phyloP scores from a whole-genome alignment of 2,329 filamentous ascomycete species.

The Sclerotinia minor region DNA sequence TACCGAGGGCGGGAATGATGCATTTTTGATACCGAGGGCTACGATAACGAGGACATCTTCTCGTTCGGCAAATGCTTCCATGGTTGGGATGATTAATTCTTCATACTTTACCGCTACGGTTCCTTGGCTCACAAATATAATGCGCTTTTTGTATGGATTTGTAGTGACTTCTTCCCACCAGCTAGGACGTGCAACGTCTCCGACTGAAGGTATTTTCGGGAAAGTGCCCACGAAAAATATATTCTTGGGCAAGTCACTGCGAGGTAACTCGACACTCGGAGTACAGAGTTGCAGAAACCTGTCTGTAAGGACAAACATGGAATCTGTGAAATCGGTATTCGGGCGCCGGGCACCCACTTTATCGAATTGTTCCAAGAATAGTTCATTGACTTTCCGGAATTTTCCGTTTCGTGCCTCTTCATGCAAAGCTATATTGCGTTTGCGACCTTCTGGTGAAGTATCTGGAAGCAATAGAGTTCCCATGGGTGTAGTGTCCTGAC shows the following conservation, averaged over 20 bases:
- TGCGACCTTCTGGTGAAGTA: conserved; percentile 42
- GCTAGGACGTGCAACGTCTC: conserved; percentile 36
- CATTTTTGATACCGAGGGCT: conserved; percentile 35
- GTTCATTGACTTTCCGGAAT: neutral
- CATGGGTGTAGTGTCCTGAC: conserved; percentile 45
- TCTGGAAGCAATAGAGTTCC: conserved; percentile 45
- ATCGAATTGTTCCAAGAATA: conserved; percentile 28
- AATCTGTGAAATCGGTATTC: conserved; percentile 33
- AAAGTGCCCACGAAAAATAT: neutral
- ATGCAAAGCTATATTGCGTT: conserved; percentile 40
- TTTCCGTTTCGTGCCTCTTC: conserved; percentile 21
- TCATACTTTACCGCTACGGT: conserved; percentile 39
- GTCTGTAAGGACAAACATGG: conserved; percentile 12
- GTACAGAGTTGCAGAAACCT: conserved; percentile 9
- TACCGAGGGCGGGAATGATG: conserved; percentile 37
- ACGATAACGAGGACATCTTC: conserved; percentile 42
- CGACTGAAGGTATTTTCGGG: neutral
- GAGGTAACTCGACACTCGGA: neutral
- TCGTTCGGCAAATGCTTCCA: conserved; percentile 40
- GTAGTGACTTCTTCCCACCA: conserved; percentile 49
- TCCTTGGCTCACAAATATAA: conserved; percentile 44
- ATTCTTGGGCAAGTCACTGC: neutral
- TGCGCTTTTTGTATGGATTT: conserved; percentile 42
- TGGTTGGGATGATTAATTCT: conserved; percentile 43
- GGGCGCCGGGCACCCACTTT: conserved; percentile 35